A percentile compares a stretch with the other conserved stretches of the same genome.
Evolutionary conservation across 2,329 filamentous ascomycete genomes (phyloP).

Genomic region (Colletotrichum destructivum): DNA sequence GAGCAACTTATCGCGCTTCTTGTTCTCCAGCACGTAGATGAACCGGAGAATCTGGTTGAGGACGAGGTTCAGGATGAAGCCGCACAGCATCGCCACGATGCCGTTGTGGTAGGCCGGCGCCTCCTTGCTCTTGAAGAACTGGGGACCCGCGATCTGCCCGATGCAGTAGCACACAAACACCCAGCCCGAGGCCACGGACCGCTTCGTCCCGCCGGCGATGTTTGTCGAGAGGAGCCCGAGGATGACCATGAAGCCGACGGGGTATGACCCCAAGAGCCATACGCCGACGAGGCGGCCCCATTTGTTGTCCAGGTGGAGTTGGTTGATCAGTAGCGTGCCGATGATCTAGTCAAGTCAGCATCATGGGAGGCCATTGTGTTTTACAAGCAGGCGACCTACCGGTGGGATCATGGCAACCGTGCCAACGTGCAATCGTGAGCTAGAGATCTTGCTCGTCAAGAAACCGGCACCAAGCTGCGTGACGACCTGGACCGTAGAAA

Average conservation of each 20-base stretch:
- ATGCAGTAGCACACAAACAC: conserved; percentile 51
- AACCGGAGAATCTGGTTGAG: conserved; percentile 32
- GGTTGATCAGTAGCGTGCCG: conserved; percentile 37
- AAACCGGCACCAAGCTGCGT: conserved; percentile 32
- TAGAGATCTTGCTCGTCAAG: conserved; percentile 30
- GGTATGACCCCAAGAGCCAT: conserved; percentile 35
- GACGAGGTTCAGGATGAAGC: conserved; percentile 30
- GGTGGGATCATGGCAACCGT: conserved; percentile 36
- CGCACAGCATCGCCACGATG: conserved; percentile 37
- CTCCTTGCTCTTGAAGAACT: conserved; percentile 49
- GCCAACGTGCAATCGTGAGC: conserved; percentile 29
- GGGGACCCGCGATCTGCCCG: conserved; percentile 50
- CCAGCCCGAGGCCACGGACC: conserved; percentile 49
- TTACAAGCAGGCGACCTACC: not conserved
- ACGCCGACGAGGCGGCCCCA: conserved; percentile 39
- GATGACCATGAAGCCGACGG: conserved; percentile 39
- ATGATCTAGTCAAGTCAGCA: conserved; percentile 22
- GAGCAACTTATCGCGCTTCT: conserved; percentile 21
- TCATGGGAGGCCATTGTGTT: not conserved
- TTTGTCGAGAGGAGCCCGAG: conserved; percentile 46
- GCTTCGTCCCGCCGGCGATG: conserved; percentile 50
- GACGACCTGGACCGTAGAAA: conserved; percentile 32
- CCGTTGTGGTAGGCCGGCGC: conserved; percentile 35
- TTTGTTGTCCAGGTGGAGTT: conserved; percentile 36
- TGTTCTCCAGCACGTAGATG: conserved; percentile 35